phyloP scores from a whole-genome alignment of 176 grass and related monocot genomes.

The Saccharum spontaneum region DNA sequence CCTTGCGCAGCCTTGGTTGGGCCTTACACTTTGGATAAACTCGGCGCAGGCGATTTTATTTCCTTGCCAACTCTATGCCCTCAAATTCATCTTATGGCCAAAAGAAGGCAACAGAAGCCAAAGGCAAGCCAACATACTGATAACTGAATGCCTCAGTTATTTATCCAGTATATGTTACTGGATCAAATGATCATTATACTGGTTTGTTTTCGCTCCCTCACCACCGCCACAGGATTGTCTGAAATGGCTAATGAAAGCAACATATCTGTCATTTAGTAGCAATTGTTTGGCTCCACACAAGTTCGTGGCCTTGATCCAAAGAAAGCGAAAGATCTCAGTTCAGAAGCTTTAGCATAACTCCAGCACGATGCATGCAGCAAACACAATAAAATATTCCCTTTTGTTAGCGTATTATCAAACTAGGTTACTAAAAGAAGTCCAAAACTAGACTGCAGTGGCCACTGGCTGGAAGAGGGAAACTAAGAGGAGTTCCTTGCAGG shows the following conservation, averaged over 20 bases:
- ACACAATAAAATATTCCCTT: background rate
- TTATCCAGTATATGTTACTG: background rate
- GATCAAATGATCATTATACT: background rate
- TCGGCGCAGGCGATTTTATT: too few species aligned
- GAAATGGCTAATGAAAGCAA: slow-evolving; percentile 26
- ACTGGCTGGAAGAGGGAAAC: background rate
- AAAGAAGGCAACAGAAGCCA: too few species aligned
- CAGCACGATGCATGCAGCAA: background rate
- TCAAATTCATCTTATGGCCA: too few species aligned
- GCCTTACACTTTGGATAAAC: too few species aligned
- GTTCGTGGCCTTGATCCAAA: background rate
- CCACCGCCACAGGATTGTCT: background rate
- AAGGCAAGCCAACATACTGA: too few species aligned
- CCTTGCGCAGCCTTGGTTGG: too few species aligned
- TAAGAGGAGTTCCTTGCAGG: background rate
- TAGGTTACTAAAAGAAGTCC: background rate
- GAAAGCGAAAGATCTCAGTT: background rate
- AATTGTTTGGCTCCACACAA: background rate
- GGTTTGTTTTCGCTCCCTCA: background rate
- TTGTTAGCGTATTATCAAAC: background rate
- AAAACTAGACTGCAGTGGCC: background rate
- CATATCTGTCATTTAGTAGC: background rate
- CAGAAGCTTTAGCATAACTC: background rate
- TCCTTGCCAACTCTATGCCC: too few species aligned
- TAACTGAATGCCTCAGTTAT: background rate